phyloP scores from a whole-genome alignment of 306 rosid genomes.

The Urtica urens region DNA sequence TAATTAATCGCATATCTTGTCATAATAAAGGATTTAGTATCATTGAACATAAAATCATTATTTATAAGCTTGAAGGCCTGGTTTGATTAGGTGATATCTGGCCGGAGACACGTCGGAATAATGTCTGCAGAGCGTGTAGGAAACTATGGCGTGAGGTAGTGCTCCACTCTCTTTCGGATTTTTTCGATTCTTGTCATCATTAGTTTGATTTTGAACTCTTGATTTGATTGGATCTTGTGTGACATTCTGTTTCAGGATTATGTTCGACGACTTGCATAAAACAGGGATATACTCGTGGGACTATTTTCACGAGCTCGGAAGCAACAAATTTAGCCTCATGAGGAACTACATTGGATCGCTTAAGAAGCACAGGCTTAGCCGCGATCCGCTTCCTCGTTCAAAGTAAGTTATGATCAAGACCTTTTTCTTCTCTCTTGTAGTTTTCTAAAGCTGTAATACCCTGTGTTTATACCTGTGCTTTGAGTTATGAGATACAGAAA shows the following conservation, averaged over 20 bases:
- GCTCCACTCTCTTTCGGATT: constrained; percentile 6
- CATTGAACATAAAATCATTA: no score
- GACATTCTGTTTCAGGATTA: constrained; percentile 36
- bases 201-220: background rate
- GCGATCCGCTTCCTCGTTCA: constrained; percentile 64
- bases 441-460: no score
- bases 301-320: constrained; percentile 68
- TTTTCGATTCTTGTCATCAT: background rate
- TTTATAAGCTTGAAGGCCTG: background rate
- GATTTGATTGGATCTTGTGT: background rate
- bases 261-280: constrained; percentile 82
- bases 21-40: background rate
- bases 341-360: constrained; percentile 51
- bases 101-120: constrained; percentile 21
- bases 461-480: no score
- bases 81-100: constrained; percentile 6
- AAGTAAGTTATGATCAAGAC: constrained; percentile 41
- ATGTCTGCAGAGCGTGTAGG: constrained; percentile 83
- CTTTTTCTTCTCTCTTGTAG: no score
- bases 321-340: constrained; percentile 65
- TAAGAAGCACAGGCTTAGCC: constrained; percentile 57
- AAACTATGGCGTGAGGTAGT: constrained; percentile 90
- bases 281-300: constrained; percentile 88
- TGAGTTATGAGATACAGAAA: no score
- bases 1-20: constrained; percentile 5